These are phyloP conservation scores for Beauveria brongniartii DNA, from an alignment of 2,329 filamentous ascomycete genomes.

Conservation along the genomic window DNA sequence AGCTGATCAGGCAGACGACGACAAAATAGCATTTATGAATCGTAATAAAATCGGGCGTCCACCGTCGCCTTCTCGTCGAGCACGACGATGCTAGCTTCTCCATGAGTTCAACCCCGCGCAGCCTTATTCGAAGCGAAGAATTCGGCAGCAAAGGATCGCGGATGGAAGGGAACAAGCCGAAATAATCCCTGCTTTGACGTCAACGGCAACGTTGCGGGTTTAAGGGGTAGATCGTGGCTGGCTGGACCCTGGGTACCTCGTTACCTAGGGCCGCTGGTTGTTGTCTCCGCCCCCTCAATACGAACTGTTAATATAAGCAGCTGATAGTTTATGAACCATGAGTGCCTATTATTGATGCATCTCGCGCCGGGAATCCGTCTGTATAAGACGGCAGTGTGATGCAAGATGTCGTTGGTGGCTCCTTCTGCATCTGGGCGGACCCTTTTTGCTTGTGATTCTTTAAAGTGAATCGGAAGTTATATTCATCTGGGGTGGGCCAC, in stretches of 20 bases:
- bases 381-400: too few species aligned
- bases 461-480: too few species aligned
- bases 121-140: not conserved
- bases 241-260: not conserved
- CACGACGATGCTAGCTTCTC: not conserved
- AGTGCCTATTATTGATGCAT: too few species aligned
- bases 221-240: not conserved
- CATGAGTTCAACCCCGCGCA: not conserved
- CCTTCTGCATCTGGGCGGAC: too few species aligned
- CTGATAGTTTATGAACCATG: too few species aligned
- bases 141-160: not conserved
- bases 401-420: too few species aligned
- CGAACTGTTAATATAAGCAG: too few species aligned
- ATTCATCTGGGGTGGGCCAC: too few species aligned
- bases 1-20: conserved; percentile 42
- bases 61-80: conserved; percentile 18
- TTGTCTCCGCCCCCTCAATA: not conserved
- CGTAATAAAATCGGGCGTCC: conserved; percentile 52
- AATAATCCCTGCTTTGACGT: not conserved
- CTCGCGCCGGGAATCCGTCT: too few species aligned
- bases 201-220: not conserved
- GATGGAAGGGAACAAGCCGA: not conserved
- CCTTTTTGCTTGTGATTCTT: too few species aligned
- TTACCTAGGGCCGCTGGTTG: not conserved
- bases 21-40: conserved; percentile 63